Evolutionary conservation across 1,139 yeast species (phyloP), one percentile per base, ranked within the genome.

Genomic region (Torulaspora globosa): DNA sequence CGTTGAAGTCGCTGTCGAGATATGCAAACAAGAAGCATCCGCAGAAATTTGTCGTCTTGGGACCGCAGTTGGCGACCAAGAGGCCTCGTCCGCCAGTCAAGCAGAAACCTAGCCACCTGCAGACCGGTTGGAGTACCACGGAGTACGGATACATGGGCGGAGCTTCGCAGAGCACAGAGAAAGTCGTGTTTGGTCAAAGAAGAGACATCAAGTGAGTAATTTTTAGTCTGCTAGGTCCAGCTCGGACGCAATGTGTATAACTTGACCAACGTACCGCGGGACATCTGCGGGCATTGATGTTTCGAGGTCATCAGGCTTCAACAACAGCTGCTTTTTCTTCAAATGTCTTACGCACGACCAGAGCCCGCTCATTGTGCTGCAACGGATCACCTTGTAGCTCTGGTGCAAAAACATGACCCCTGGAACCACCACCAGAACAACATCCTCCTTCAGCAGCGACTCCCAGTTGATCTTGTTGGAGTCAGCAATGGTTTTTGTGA

Each of bases 1-100:
- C 94, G 0, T 69, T 88, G 37, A 80, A 85, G 59, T 79, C 95
- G 1, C 72, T 88, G 43, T 83, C 94, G 0, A 70, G 96, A 47
- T 71, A 77, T 51, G 77, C 80, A 1, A 75, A 78, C 52, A 68
- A 70, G 47, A 68, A 70, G 37, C 70, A 78, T 60, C 71, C 76
- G 3, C 52, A 58, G 9, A 66, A 69, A 15, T 60, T 61, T 35
- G 78, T 75, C 0, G 74, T 75, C 1, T 65, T 79, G 26, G 84
- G 84, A 0, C 84, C 83, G 15, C 65, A 69, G 39, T 53, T 68
- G 36, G 61, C 69, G 12, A 63, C 59, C 43, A 70, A 61, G 50
- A 70, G 56, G 18, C 61, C 63, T 14, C 62, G 71, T 5, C 78
- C 78, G 1, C 61, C 60, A 3, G 64, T 71, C 4, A 58, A 57